These are phyloP conservation scores for Boeremia exigua DNA, from an alignment of 2,329 filamentous ascomycete genomes.

Conservation along the genomic window DNA sequence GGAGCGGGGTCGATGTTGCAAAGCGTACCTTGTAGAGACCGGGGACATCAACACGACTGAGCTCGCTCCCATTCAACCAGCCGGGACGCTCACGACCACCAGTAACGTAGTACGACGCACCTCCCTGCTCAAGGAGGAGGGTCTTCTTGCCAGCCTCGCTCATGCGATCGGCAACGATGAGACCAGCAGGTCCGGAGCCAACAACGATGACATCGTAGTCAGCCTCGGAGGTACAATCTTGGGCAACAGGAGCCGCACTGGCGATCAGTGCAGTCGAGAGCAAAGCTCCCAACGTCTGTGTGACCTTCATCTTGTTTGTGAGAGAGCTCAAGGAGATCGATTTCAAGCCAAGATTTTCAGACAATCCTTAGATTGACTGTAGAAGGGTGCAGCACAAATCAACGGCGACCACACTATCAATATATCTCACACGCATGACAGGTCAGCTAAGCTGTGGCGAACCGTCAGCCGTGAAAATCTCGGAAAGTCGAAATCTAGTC, in stretches of 20 bases:
- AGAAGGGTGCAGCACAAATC: not conserved
- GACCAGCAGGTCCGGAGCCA: conserved; percentile 59
- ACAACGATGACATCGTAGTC: conserved; percentile 35
- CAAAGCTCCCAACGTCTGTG: conserved; percentile 19
- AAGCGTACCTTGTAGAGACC: conserved; percentile 52
- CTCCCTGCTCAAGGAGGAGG: conserved; percentile 60
- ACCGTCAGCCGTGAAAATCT: not conserved
- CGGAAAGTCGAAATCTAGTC: not conserved
- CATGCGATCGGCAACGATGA: conserved; percentile 59
- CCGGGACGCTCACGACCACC: conserved; percentile 56
- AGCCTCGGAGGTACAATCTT: conserved; percentile 10
- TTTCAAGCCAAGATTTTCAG: not conserved
- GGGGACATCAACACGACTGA: conserved; percentile 61
- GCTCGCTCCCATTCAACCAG: conserved; percentile 56
- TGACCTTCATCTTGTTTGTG: conserved; percentile 14
- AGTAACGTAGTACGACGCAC: conserved; percentile 57
- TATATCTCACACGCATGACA: conserved; percentile 10
- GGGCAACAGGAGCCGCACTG: conserved; percentile 7
- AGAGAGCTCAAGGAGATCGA: not conserved
- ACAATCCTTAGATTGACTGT: conserved; percentile 8
- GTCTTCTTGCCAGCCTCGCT: conserved; percentile 60
- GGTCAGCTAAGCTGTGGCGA: not conserved
- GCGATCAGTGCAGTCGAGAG: conserved; percentile 16
- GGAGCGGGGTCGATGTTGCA: no score
- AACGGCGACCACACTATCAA: conserved; percentile 4